These are phyloP conservation scores for Citeromyces nyonsensis DNA, from an alignment of 805 yeast species.

Conservation along the genomic window DNA sequence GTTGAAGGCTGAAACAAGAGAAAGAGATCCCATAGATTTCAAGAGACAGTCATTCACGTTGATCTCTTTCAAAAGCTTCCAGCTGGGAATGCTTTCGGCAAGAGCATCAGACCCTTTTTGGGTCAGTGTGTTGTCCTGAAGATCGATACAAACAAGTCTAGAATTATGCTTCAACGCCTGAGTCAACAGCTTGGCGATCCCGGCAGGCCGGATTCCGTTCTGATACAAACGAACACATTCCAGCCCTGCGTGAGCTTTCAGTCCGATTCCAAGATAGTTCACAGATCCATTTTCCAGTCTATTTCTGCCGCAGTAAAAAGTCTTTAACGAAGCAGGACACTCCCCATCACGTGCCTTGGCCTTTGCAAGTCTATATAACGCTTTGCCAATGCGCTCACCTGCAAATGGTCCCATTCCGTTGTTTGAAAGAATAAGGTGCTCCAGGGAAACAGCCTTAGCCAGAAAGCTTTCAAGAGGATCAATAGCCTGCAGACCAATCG, in stretches of 20 bases:
- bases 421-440: slow-evolving; percentile 80
- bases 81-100: slow-evolving; percentile 39
- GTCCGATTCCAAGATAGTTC: slow-evolving; percentile 69
- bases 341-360: slow-evolving; percentile 36
- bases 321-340: slow-evolving; percentile 41
- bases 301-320: slow-evolving; percentile 94
- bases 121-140: slow-evolving; percentile 94
- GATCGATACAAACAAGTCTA: slow-evolving; percentile 54
- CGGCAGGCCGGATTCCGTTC: slow-evolving; percentile 94
- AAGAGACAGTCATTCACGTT: slow-evolving; percentile 82
- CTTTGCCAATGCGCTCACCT: slow-evolving; percentile 85
- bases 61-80: slow-evolving; percentile 63
- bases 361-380: slow-evolving; percentile 55
- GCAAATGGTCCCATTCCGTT: slow-evolving; percentile 98
- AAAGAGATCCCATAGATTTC: slow-evolving; percentile 60
- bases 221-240: slow-evolving; percentile 74
- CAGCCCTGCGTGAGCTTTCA: slow-evolving; percentile 64
- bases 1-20: slow-evolving; percentile 31
- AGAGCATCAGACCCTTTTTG: slow-evolving; percentile 46
- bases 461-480: slow-evolving; percentile 75
- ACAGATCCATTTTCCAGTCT: slow-evolving; percentile 93
- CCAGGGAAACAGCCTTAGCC: slow-evolving; percentile 59
- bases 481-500: slow-evolving; percentile 91
- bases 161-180: slow-evolving; percentile 56
- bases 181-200: slow-evolving; percentile 58